These are phyloP conservation scores for Cladobotryum mycophilum DNA, from an alignment of 2,329 filamentous ascomycete genomes.

Conservation along the genomic window DNA sequence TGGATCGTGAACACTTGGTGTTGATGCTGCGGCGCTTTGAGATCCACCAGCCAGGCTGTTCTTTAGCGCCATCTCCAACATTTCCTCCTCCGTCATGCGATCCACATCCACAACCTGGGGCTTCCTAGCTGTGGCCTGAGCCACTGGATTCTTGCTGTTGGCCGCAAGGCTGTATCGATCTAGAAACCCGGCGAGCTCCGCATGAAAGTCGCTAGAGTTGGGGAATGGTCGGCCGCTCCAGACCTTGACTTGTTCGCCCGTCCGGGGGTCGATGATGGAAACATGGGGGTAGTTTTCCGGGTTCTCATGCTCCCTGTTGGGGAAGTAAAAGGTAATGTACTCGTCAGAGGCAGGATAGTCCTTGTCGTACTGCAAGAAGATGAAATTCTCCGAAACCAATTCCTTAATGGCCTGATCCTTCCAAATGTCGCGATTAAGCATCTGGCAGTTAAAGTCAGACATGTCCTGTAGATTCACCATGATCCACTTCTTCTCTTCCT, in stretches of 20 bases:
- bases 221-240: slow-evolving; percentile 85
- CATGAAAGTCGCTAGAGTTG: slow-evolving; percentile 71
- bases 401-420: slow-evolving; percentile 74
- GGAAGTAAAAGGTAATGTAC: slow-evolving; percentile 88
- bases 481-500: slow-evolving; percentile 87
- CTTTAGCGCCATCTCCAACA: slow-evolving; percentile 88
- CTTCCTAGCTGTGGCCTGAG: slow-evolving; percentile 56
- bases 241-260: slow-evolving; percentile 93
- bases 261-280: slow-evolving; percentile 89
- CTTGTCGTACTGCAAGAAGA: slow-evolving; percentile 93
- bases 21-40: slow-evolving; percentile 25
- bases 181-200: slow-evolving; percentile 91
- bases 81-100: slow-evolving; percentile 93
- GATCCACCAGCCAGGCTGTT: slow-evolving; percentile 65
- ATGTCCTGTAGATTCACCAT: slow-evolving; percentile 93
- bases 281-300: slow-evolving; percentile 93
- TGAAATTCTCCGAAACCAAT: slow-evolving; percentile 84
- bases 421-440: slow-evolving; percentile 92
- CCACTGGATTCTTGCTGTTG: slow-evolving; percentile 88
- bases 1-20: slow-evolving; percentile 64
- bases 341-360: slow-evolving; percentile 70
- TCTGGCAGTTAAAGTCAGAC: slow-evolving; percentile 89
- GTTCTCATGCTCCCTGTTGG: slow-evolving; percentile 62
- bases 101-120: slow-evolving; percentile 68
- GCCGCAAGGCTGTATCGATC: slow-evolving; percentile 87